Percentiles rank a stretch among this genome's conserved stretches.
Conservation (phyloP, 2,329 filamentous ascomycete species). For the Fusarium poae region DNA sequence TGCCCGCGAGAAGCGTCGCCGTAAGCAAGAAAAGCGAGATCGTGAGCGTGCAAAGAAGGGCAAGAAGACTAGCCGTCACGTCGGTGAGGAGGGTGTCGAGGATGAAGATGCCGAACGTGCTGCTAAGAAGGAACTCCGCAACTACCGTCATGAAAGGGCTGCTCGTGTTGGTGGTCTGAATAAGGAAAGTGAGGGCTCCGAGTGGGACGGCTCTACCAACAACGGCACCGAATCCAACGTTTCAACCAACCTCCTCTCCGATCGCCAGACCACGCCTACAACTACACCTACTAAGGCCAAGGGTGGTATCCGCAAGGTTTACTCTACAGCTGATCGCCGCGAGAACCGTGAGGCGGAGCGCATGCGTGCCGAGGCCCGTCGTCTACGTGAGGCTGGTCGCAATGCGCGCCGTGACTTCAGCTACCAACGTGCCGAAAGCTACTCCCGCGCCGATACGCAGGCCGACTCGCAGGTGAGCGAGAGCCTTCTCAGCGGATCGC, state of each 20-base stretch:
- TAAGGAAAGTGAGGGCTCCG: conserved; percentile 79
- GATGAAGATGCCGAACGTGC: conserved; percentile 74
- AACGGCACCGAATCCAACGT: conserved; percentile 74
- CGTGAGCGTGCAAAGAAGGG: conserved; percentile 57
- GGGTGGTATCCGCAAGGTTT: conserved; percentile 71
- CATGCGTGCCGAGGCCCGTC: conserved; percentile 67
- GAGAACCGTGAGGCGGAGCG: conserved; percentile 66
- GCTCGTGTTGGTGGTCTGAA: conserved; percentile 93
- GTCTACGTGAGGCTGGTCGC: conserved; percentile 67
- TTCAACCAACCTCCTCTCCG: conserved; percentile 70
- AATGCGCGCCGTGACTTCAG: conserved; percentile 64
- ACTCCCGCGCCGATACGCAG: conserved; percentile 42
- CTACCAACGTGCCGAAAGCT: conserved; percentile 59
- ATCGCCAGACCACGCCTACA: conserved; percentile 69
- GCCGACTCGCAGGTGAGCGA: conserved; percentile 48
- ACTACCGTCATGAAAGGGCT: conserved; percentile 87
- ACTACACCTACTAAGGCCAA: conserved; percentile 59
- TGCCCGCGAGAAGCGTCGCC: conserved; percentile 68
- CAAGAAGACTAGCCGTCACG: conserved; percentile 61
- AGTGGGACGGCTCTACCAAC: conserved; percentile 80
- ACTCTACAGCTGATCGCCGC: conserved; percentile 69
- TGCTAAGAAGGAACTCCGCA: conserved; percentile 77
- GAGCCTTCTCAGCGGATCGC: conserved; percentile 52
- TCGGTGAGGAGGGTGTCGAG: conserved; percentile 71
- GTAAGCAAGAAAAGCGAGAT: conserved; percentile 64